These are phyloP conservation scores for Geosiphon pyriformis DNA, from an alignment of 192 early-diverging fungal species.

Conservation along the genomic window DNA sequence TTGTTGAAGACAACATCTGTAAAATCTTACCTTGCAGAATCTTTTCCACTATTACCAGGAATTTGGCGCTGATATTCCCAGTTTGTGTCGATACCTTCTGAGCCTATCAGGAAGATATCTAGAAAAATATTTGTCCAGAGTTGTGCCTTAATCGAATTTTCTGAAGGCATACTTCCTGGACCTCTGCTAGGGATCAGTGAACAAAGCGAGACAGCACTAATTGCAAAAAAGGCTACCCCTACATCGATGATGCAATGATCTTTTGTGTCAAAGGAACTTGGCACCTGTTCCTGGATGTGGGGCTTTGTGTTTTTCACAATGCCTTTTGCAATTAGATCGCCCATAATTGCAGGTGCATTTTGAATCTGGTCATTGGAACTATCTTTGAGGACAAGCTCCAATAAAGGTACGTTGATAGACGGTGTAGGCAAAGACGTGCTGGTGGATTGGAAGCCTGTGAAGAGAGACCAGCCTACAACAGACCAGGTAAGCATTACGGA, in stretches of 20 bases:
- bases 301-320: background rate
- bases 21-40: constrained; percentile 11
- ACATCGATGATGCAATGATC: constrained; percentile 14
- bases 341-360: background rate
- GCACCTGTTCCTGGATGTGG: background rate
- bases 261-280: constrained; percentile 13
- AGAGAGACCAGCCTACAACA: constrained; percentile 15
- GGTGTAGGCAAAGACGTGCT: constrained; percentile 1
- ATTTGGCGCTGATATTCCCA: constrained; percentile 15
- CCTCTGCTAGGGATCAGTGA: constrained; percentile 2
- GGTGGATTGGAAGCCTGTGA: constrained; percentile 9
- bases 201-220: background rate
- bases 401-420: constrained; percentile 13
- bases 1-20: constrained; percentile 8
- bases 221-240: background rate
- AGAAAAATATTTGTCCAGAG: constrained; percentile 12
- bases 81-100: constrained; percentile 5
- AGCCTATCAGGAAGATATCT: constrained; percentile 5
- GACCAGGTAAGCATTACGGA: constrained; percentile 22
- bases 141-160: no score
- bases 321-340: constrained; percentile 6
- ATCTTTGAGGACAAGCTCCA: constrained; percentile 12
- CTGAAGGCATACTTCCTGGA: constrained; percentile 14
- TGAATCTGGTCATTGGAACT: constrained; percentile 2
- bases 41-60: constrained; percentile 3